These are phyloP conservation scores for Erigeron philadelphicus DNA, from an alignment of 140 eudicot genomes.

Conservation along the genomic window DNA sequence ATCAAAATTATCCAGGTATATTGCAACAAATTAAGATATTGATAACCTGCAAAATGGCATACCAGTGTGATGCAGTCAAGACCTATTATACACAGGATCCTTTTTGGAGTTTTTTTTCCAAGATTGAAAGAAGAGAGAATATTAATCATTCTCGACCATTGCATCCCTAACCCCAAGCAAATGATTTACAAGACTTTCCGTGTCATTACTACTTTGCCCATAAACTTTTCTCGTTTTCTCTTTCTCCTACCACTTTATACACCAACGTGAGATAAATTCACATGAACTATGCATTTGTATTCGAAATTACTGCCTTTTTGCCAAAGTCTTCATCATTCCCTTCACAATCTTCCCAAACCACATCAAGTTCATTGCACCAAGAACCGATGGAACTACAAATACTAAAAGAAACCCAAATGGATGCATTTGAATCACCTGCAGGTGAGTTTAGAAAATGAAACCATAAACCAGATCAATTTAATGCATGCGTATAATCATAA, in stretches of 20 bases:
- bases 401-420: slow-evolving; percentile 65
- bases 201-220: slow-evolving; percentile 2
- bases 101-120: slow-evolving; percentile 3
- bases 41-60: not conserved
- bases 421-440: slow-evolving; percentile 87
- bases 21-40: slow-evolving; percentile 9
- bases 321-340: slow-evolving; percentile 76
- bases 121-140: slow-evolving; percentile 1
- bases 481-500: not conserved
- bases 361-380: slow-evolving; percentile 78
- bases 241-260: slow-evolving; percentile 32
- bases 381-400: slow-evolving; percentile 65
- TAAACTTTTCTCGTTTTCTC: slow-evolving; percentile 1
- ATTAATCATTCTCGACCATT: not conserved
- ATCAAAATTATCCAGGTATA: slow-evolving; percentile 2
- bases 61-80: slow-evolving; percentile 6
- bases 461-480: not conserved
- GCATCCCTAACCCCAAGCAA: not conserved
- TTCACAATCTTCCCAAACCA: slow-evolving; percentile 94
- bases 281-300: slow-evolving; percentile 5
- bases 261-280: slow-evolving; percentile 20
- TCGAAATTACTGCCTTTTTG: slow-evolving; percentile 46
- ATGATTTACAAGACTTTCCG: slow-evolving; percentile 24
- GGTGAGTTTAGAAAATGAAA: not conserved
- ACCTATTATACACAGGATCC: slow-evolving; percentile 7